Percentiles rank a stretch among this genome's conserved stretches.
Conservation (phyloP, 106 monocot genomes). For the Triglochin maritima region DNA sequence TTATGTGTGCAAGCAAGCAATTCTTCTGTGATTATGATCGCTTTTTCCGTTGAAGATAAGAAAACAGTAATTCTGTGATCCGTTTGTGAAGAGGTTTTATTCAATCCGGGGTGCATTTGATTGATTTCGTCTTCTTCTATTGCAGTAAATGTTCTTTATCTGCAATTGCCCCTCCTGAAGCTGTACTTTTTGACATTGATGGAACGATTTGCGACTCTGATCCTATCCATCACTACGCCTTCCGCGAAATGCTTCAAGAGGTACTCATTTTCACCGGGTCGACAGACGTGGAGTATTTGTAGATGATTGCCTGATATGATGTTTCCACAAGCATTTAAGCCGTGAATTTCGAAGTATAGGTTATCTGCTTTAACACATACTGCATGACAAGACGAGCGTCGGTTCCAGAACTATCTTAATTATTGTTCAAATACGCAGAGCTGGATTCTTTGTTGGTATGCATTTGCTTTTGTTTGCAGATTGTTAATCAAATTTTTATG, state of each 20-base stretch:
- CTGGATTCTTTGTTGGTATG: background rate
- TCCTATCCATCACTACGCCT: slow-evolving; percentile 61
- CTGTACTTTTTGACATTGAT: slow-evolving; percentile 64
- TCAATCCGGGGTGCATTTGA: background rate
- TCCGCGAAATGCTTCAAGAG: slow-evolving; percentile 60
- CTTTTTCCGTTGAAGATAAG: too few species aligned
- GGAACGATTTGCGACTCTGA: slow-evolving; percentile 69
- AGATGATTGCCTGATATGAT: background rate
- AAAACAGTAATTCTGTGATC: too few species aligned
- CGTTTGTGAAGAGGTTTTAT: too few species aligned
- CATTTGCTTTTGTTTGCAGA: background rate
- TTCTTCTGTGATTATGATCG: too few species aligned
- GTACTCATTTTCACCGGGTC: slow-evolving; percentile 6
- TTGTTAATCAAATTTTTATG: background rate
- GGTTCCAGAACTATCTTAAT: too few species aligned
- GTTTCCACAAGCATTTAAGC: background rate
- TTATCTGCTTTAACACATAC: background rate
- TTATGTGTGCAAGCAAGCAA: too few species aligned
- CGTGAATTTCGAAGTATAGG: too few species aligned
- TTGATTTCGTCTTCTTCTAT: background rate
- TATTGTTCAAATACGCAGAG: background rate
- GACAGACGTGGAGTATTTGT: background rate
- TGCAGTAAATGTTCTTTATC: slow-evolving; percentile 28
- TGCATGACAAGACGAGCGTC: background rate
- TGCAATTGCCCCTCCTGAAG: slow-evolving; percentile 42